These are phyloP conservation scores for Marchantia paleacea DNA, from an alignment of 225 moss, liverwort and hornwort species.

Conservation along the genomic window DNA sequence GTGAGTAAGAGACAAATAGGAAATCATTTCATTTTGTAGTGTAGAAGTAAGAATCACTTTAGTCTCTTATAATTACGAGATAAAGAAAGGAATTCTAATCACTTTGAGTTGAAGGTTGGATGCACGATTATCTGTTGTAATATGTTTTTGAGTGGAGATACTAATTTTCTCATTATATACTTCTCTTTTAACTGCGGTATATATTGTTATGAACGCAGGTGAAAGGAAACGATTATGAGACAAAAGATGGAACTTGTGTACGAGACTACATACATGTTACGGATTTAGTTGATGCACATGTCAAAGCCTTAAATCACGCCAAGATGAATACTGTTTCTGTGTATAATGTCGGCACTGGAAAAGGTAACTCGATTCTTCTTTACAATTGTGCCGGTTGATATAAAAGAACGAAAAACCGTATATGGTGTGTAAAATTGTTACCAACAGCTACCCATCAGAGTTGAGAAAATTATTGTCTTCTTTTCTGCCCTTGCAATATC, in stretches of 20 bases:
- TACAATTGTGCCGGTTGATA: not conserved
- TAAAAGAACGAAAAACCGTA: too few relatives aligned
- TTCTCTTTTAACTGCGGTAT: not conserved
- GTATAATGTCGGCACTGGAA: conserved; percentile 72
- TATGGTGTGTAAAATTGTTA: too few relatives aligned
- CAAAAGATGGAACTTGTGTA: conserved; percentile 67
- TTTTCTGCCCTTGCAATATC: too few relatives aligned
- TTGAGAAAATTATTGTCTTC: too few relatives aligned
- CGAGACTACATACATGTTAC: conserved; percentile 78
- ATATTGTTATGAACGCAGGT: not conserved
- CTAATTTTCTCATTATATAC: too few relatives aligned
- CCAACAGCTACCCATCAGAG: too few relatives aligned
- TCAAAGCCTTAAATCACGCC: conserved; percentile 62
- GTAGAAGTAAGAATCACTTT: too few relatives aligned
- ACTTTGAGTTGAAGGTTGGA: too few relatives aligned
- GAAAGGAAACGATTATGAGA: conserved; percentile 54
- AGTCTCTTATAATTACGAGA: not conserved
- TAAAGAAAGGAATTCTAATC: not conserved
- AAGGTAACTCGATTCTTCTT: conserved; percentile 30
- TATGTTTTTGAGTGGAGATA: too few relatives aligned
- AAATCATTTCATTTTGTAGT: not conserved
- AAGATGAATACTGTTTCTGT: conserved; percentile 48
- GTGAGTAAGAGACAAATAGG: too few relatives aligned
- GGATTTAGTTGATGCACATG: conserved; percentile 73
- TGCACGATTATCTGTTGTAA: too few relatives aligned